Percentiles rank a stretch among this genome's conserved stretches.
Evolutionary conservation across 176 grass and related monocot species (phyloP).

Genomic region (Bromus sterilis): DNA sequence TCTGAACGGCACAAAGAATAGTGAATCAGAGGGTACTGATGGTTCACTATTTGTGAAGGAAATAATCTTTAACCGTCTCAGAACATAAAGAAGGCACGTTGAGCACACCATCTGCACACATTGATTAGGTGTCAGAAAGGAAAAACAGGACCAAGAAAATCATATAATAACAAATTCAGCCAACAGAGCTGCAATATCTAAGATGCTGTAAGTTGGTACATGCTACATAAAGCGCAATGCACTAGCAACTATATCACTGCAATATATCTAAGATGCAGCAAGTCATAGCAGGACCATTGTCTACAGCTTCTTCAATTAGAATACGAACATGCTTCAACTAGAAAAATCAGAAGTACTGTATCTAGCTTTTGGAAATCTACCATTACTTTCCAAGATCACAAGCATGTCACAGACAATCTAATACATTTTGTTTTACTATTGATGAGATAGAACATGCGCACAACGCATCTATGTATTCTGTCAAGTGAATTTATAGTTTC

Average conservation of each 20-base stretch:
- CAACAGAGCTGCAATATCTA: neutral
- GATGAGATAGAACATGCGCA: neutral
- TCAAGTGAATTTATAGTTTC: neutral
- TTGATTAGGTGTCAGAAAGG: conserved; percentile 17
- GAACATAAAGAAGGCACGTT: conserved; percentile 74
- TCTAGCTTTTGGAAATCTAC: neutral
- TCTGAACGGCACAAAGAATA: conserved; percentile 64
- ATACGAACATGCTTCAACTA: neutral
- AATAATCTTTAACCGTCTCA: conserved; percentile 84
- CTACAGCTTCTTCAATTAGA: neutral
- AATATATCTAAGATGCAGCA: neutral
- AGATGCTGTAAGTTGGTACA: neutral
- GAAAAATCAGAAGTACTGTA: neutral
- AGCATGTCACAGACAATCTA: neutral
- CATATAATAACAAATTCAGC: neutral
- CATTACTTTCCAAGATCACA: neutral
- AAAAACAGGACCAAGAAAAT: neutral
- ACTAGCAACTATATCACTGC: neutral
- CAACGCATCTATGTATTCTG: neutral
- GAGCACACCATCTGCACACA: conserved; percentile 81
- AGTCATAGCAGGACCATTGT: neutral
- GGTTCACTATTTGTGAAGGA: conserved; percentile 67
- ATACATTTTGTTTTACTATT: neutral
- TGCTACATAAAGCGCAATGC: neutral
- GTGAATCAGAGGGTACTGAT: conserved; percentile 48